Evolutionary conservation across 83 land plant genomes (phyloP), one percentile per base, ranked within the genome.

Genomic region (Diphasiastrum complanatum): DNA sequence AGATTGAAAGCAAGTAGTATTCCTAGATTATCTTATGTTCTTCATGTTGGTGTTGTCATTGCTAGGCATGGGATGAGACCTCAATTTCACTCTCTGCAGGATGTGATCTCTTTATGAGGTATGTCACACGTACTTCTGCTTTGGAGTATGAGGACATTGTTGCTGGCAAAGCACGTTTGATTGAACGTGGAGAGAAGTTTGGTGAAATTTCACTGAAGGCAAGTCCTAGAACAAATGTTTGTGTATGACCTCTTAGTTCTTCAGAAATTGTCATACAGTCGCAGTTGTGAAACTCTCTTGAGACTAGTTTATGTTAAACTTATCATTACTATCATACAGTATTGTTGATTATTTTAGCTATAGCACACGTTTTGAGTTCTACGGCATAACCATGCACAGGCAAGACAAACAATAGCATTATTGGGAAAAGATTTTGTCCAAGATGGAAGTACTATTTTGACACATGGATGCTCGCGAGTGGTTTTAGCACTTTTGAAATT

Each of bases 41-140:
- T 20, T 49, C 8, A 49, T 5, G 8, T 49, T 5, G 20, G 19
- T 49, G 6, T 20, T 26, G 6, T 5, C 33, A 25, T 14, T 38
- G 8, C 0, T 82, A 92, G 98, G 81, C 91, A 51, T 85, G 91
- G 98, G 96, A 92, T 67, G 71, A 75, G 34, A 92, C 85, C 26
- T 92, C 98, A 49, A 88, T 92, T 43, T 89, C 98, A 16, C 64
- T 92, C 78, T 83, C 98, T 35, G 98, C 98, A 51, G 98, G 91
- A 31, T 92, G 98, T 70, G 91, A 92, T 66, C 74, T 92, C 49
- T 92, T 92, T 74, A 83, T 85, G 82, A 79, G 95, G 16, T 92
- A 92, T 63, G 98, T 92, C 2, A 92, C 98, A 11, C 76, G 98
- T 61, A 92, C 98, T 12, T 75, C 85, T 19, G 98, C 98, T 12